Evolutionary conservation across 1,284 basidiomycete genomes (phyloP), one percentile per base, ranked within the genome.

Genomic region (Apiotrichum brassicae): DNA sequence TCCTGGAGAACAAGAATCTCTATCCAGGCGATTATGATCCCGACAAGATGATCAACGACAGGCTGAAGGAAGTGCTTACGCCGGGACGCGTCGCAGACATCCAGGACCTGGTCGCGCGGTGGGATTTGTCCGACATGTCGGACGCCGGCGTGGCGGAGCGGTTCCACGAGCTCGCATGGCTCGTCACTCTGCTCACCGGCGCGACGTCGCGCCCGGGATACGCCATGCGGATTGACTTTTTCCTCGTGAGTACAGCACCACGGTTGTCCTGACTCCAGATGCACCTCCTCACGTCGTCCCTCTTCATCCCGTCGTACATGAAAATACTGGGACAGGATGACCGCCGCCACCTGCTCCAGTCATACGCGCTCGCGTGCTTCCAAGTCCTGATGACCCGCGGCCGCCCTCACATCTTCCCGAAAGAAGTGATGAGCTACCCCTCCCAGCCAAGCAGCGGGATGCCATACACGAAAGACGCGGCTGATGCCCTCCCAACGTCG

Each of bases 261-360:
- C 13, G 40, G 28, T 30, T 30, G 28, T 8, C 14, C 28, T 14
- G n/a, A 14, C 33, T 56, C 19, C 56, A 71, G 57, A 82, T 84
- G 82, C 84, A 86, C 66, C 56, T 81, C 23, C 73, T 85, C 43
- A 85, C 80, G 5, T 79, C 79, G 14, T 77, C 81, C 5, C 61
- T 84, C 19, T 84, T 85, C 73, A 57, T 86, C 13, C 77, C 78
- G 13, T 75, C 79, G 1, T 71, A 80, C 48, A 58, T 81, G 18
- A 47, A 70, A 71, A 45, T 57, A 4, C 50, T 72, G 2, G 35
- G 53, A 4, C 40, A 51, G 0, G 34, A 56, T 2, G 24, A 62
- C 24, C 79, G 79, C 56, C 76, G 76, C 12, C 68, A 70, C 22
- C 62, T 85, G 6, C 69, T 85, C 16, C 72, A 76, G 32, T 72